Percentiles rank a stretch among this genome's conserved stretches.
Conservation (phyloP, 169 alveolate genomes). For the Neospora caninum region DNA sequence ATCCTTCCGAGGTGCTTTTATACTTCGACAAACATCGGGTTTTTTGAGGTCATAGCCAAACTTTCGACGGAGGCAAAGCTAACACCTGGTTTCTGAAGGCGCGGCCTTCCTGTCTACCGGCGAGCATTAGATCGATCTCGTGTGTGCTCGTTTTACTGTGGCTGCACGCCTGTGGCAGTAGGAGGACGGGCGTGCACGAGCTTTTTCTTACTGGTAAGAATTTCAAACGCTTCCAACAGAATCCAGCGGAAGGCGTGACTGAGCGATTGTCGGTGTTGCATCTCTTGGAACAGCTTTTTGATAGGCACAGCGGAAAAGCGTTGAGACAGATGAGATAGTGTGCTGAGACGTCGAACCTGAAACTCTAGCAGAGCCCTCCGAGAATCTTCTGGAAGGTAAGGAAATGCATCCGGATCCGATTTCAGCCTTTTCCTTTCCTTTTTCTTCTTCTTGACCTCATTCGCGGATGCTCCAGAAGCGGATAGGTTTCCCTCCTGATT, state of each 20-base stretch:
- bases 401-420: constrained; percentile 1
- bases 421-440: background rate
- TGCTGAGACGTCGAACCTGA: constrained; percentile 26
- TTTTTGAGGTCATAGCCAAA: too few species aligned
- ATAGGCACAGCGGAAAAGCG: constrained; percentile 29
- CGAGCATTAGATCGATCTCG: too few species aligned
- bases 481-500: too few species aligned
- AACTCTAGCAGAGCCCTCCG: background rate
- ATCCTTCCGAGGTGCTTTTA: too few species aligned
- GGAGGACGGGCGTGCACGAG: background rate
- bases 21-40: too few species aligned
- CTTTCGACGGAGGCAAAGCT: too few species aligned
- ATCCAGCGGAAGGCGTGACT: constrained; percentile 39
- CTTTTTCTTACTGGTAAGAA: background rate
- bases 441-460: background rate
- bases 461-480: too few species aligned
- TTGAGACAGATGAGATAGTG: constrained; percentile 20
- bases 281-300: constrained; percentile 15
- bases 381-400: constrained; percentile 6
- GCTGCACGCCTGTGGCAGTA: too few species aligned
- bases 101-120: too few species aligned
- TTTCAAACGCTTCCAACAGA: constrained; percentile 25
- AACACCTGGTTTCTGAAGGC: too few species aligned
- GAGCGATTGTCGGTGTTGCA: constrained; percentile 28
- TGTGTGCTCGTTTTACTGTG: too few species aligned